Evolutionary conservation across 179 eudicot genomes (phyloP).

Genomic region (Heliamphora pulchella): DNA sequence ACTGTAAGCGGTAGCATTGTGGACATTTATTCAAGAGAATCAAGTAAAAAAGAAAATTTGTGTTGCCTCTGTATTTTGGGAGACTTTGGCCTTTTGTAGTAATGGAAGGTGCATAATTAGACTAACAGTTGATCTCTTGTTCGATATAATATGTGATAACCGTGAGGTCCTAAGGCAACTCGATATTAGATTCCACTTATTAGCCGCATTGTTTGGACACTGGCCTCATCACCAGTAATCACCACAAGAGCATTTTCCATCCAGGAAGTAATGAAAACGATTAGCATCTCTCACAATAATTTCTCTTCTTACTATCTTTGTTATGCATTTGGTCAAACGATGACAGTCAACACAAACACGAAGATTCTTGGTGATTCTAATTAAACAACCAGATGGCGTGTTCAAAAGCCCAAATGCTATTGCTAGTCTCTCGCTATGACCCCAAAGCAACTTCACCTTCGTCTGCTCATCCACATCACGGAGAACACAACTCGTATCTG

Average conservation of each 20-base stretch:
- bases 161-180: too few relatives aligned
- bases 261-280: slow-evolving; percentile 42
- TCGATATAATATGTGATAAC: too few relatives aligned
- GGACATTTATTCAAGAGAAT: too few relatives aligned
- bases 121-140: too few relatives aligned
- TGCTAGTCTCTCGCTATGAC: background rate
- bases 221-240: slow-evolving; percentile 41
- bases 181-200: too few relatives aligned
- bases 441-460: slow-evolving; percentile 17
- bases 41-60: too few relatives aligned
- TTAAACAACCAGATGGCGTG: slow-evolving; percentile 17
- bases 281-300: slow-evolving; percentile 52
- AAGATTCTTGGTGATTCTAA: slow-evolving; percentile 51
- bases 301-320: slow-evolving; percentile 42
- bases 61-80: too few relatives aligned
- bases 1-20: too few relatives aligned
- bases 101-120: too few relatives aligned
- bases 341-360: slow-evolving; percentile 53
- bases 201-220: background rate
- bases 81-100: too few relatives aligned
- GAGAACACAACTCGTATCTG: slow-evolving; percentile 21
- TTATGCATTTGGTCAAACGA: slow-evolving; percentile 42
- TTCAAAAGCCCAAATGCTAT: slow-evolving; percentile 26
- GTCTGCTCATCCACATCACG: slow-evolving; percentile 26
- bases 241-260: slow-evolving; percentile 40